Evolutionary conservation across 2,329 filamentous ascomycete genomes (phyloP).

Genomic region (Furcasterigmium furcatum): DNA sequence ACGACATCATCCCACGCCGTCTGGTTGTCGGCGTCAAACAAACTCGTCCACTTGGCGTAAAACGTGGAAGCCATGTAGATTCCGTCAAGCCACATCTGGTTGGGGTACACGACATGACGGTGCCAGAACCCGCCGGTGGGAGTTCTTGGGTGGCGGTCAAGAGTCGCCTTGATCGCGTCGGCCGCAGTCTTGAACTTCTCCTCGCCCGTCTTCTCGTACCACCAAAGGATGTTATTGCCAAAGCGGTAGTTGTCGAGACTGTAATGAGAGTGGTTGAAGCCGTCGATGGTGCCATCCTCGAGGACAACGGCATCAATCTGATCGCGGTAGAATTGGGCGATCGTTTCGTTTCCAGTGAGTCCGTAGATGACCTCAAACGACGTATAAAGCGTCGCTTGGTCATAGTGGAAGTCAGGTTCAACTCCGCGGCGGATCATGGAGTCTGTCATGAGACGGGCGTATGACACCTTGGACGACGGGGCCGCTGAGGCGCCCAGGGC

Average conservation of each 20-base stretch:
- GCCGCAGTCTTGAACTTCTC: constrained; percentile 47
- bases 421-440: constrained; percentile 38
- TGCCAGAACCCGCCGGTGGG: constrained; percentile 53
- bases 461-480: constrained; percentile 10
- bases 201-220: constrained; percentile 42
- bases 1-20: constrained; percentile 41
- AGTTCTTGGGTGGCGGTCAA: constrained; percentile 47
- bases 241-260: constrained; percentile 51
- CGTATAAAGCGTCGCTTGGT: constrained; percentile 40
- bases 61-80: constrained; percentile 46
- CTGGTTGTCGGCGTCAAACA: constrained; percentile 30
- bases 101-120: constrained; percentile 35
- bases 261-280: constrained; percentile 43
- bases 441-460: constrained; percentile 37
- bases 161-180: constrained; percentile 37
- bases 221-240: constrained; percentile 47
- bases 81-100: constrained; percentile 58
- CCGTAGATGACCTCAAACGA: constrained; percentile 43
- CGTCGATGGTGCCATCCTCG: constrained; percentile 40
- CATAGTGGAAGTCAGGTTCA: constrained; percentile 37
- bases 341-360: constrained; percentile 35
- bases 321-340: constrained; percentile 38
- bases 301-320: constrained; percentile 45
- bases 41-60: constrained; percentile 34
- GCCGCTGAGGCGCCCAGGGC: background rate